Conservation (phyloP, 345 rosid genomes). For the Syzygium aqueum region DNA sequence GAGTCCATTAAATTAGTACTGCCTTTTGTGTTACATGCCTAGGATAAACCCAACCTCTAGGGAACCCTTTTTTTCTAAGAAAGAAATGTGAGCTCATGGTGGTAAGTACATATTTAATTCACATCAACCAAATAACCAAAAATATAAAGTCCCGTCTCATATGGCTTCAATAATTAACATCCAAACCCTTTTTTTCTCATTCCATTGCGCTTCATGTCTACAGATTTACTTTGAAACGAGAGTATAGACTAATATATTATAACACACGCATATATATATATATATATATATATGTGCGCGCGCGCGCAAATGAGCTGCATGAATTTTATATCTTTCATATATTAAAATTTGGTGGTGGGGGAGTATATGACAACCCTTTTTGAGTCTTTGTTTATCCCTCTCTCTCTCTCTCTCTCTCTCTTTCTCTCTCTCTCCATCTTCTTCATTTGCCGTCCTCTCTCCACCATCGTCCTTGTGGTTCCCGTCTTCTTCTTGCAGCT, state of each 20-base stretch:
- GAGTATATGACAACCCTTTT: neutral
- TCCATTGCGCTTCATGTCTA: neutral
- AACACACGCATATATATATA: neutral
- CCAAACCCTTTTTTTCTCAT: neutral
- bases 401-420: neutral
- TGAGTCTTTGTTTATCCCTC: neutral
- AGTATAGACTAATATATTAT: neutral
- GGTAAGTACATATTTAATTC: neutral
- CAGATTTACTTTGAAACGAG: neutral
- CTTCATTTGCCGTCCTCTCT: neutral
- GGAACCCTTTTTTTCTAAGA: neutral
- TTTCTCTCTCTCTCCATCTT: neutral
- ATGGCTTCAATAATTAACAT: neutral
- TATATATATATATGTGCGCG: neutral
- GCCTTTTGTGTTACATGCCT: neutral
- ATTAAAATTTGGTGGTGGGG: neutral
- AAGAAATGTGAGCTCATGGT: neutral
- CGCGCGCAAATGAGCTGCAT: neutral
- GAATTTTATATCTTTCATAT: neutral
- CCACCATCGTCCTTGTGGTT: neutral
- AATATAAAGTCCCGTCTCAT: neutral
- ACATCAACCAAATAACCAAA: neutral
- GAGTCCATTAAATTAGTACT: neutral
- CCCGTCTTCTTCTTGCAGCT: neutral
- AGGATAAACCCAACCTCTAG: neutral